Base-by-base conservation (phyloP, 306 rosid species). In the Lathyrus tuberosus region DNA sequence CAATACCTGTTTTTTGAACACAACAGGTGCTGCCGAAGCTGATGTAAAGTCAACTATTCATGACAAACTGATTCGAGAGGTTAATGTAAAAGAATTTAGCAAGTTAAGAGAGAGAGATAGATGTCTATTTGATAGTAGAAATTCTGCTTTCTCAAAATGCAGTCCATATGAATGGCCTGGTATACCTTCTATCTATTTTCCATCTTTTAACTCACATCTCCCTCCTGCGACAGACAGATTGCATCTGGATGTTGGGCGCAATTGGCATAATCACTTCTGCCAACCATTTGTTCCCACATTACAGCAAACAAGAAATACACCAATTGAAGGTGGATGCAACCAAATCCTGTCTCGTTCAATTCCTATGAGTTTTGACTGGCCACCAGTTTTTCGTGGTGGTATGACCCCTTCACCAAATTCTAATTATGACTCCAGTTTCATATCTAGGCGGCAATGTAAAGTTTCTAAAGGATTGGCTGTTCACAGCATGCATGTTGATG, bases 331-430 rank as follows among this genome's bases (percentile, higher is more conserved):
- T 72, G 85, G 85, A 60, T 83, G 89, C 80, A 92, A 87, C 78
- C 88, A 79, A 72, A 71, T 86, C 69, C 67, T 86, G 64, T 65
- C 91, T 78, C 86, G 81, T 69, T 87, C 86, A 30, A 20, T 87
- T 77, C 90, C 91, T 58, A 77, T 89, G 98, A 92, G 98, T 82
- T 78, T 92, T 60, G 98, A 92, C 84, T 92, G 96, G 96, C 98
- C 96, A 22, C 98, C 98, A 57, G 84, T 88, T 72, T 77, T 86
- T 53, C 87, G 93, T 60, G 87, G 95, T 76, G 82, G 91, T 37
- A 52, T 89, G 85, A 84, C 85, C 74, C 87, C 91, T 44, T 78
- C 89, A 8, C 76, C 72, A 52, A 71, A 87, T 46, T 83, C 78
- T 69, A 92, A 82, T 74, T 88, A 89, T 79, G 96, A 92, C 63